Conservation (phyloP, 306 rosid species). For the Inga leiocalycina region DNA sequence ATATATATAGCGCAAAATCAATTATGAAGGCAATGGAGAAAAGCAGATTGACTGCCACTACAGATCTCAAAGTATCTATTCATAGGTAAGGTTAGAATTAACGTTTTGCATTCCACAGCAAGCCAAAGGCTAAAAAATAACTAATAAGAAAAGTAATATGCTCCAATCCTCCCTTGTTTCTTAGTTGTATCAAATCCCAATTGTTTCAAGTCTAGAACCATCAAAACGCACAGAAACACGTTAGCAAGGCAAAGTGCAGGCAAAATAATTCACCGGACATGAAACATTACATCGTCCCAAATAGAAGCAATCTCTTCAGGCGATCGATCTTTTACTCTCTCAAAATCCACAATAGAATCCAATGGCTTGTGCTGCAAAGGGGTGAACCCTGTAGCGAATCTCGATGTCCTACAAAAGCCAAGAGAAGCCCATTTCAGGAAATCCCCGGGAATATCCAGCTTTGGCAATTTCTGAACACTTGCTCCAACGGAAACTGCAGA, state of each 20-base stretch:
- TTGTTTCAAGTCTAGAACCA: neutral
- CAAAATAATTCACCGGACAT: neutral
- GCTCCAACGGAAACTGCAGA: slow-evolving; percentile 31
- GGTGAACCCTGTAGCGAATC: slow-evolving; percentile 76
- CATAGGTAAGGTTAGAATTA: neutral
- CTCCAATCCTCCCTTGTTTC: neutral
- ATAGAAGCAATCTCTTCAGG: slow-evolving; percentile 74
- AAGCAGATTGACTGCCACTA: neutral
- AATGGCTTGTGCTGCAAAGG: slow-evolving; percentile 80
- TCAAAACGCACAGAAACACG: slow-evolving; percentile 27
- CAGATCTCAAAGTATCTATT: neutral
- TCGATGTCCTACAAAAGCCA: slow-evolving; percentile 68
- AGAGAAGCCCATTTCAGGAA: slow-evolving; percentile 77
- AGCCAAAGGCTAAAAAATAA: neutral
- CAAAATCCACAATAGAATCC: slow-evolving; percentile 74
- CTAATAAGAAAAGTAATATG: neutral
- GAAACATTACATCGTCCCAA: slow-evolving; percentile 88
- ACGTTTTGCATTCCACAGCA: neutral
- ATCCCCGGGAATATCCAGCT: slow-evolving; percentile 44
- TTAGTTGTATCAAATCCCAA: neutral
- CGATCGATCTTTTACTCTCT: slow-evolving; percentile 68
- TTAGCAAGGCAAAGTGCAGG: slow-evolving; percentile 6
- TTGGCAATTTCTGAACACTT: slow-evolving; percentile 39
- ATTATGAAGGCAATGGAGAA: neutral
- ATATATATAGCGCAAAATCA: slow-evolving; percentile 1